Conservation (phyloP, 2,329 filamentous ascomycete species). For the Fusarium clavum region DNA sequence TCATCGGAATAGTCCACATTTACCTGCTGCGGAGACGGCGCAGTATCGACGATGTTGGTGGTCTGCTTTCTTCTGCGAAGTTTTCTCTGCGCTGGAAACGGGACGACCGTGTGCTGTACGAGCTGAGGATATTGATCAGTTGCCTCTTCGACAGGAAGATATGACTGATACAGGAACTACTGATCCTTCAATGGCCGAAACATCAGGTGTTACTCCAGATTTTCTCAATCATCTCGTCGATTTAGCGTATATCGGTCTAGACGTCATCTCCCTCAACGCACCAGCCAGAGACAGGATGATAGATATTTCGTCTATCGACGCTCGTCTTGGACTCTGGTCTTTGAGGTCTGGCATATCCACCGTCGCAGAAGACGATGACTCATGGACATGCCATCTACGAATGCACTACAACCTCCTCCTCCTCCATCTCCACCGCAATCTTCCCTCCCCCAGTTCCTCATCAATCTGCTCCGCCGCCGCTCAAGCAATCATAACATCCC, state of each 20-base stretch:
- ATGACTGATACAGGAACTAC: slow-evolving; percentile 33
- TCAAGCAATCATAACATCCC: slow-evolving; percentile 40
- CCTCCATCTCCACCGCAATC: slow-evolving; percentile 41
- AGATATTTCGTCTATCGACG: slow-evolving; percentile 39
- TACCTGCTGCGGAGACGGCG: slow-evolving; percentile 38
- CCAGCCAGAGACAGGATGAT: slow-evolving; percentile 32
- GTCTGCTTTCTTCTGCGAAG: slow-evolving; percentile 43
- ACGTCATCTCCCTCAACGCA: slow-evolving; percentile 38
- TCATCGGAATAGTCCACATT: slow-evolving; percentile 37
- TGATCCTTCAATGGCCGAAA: neutral
- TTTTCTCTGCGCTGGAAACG: slow-evolving; percentile 39
- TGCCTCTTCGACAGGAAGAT: slow-evolving; percentile 34
- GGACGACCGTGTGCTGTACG: slow-evolving; percentile 41
- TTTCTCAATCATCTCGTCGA: slow-evolving; percentile 44
- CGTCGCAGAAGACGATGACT: slow-evolving; percentile 35
- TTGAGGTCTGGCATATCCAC: slow-evolving; percentile 43
- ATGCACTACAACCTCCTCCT: slow-evolving; percentile 45
- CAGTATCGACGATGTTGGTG: slow-evolving; percentile 45
- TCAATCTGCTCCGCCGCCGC: slow-evolving; percentile 44
- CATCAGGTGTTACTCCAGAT: slow-evolving; percentile 19
- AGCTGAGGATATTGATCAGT: slow-evolving; percentile 43
- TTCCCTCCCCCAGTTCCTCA: slow-evolving; percentile 31
- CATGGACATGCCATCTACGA: slow-evolving; percentile 39
- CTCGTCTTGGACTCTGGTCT: slow-evolving; percentile 42
- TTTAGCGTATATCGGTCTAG: slow-evolving; percentile 40